Conservation (phyloP, 345 rosid species). For the Euphorbia pulcherrima region DNA sequence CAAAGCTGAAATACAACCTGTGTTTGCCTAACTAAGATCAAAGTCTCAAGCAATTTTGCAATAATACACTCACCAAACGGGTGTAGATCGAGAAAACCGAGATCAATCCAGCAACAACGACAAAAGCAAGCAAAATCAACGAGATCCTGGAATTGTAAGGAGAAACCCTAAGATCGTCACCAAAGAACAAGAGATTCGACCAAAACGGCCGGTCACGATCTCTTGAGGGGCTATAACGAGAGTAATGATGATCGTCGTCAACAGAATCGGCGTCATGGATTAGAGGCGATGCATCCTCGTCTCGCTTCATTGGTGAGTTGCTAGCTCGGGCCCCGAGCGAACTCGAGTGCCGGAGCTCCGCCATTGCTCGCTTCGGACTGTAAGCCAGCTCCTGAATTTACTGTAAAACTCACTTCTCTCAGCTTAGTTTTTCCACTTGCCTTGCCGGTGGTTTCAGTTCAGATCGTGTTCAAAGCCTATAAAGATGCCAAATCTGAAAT, state of each 20-base stretch:
- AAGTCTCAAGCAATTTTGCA: background rate
- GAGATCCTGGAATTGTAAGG: constrained; percentile 55
- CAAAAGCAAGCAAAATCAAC: constrained; percentile 38
- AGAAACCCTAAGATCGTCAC: constrained; percentile 80
- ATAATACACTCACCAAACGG: constrained; percentile 49
- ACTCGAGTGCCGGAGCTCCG: constrained; percentile 92
- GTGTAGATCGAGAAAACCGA: constrained; percentile 59
- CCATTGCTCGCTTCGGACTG: constrained; percentile 69
- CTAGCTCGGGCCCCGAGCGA: constrained; percentile 77
- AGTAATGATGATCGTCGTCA: constrained; percentile 50
- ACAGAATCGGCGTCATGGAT: constrained; percentile 45
- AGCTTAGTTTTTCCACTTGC: background rate
- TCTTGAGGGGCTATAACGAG: constrained; percentile 33
- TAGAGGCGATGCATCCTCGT: constrained; percentile 77
- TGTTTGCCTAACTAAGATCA: background rate
- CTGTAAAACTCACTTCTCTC: background rate
- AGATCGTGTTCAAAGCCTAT: background rate
- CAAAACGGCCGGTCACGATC: constrained; percentile 87
- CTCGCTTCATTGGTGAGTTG: constrained; percentile 84
- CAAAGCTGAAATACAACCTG: background rate
- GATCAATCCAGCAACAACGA: constrained; percentile 59
- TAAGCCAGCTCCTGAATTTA: constrained; percentile 21
- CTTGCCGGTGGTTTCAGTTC: background rate
- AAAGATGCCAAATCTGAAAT: constrained; percentile 1
- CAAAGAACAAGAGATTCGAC: constrained; percentile 45